phyloP scores from a whole-genome alignment of 768 basidiomycete species.

The Termitomyces sp. region DNA sequence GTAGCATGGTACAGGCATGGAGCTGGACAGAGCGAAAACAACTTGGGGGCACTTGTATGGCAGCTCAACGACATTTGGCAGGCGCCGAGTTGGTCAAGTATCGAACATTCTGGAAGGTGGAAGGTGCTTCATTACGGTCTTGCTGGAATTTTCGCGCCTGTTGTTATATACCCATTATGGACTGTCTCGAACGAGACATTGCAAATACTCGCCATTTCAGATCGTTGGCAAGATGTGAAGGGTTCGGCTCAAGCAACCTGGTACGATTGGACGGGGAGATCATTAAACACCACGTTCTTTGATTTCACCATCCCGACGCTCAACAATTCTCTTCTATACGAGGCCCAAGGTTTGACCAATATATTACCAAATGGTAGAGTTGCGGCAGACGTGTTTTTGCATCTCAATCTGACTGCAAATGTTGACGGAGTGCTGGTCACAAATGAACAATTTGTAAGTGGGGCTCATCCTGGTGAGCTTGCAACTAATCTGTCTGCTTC shows the following conservation, averaged over 20 bases:
- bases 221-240: constrained; percentile 40
- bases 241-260: constrained; percentile 48
- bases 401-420: constrained; percentile 43
- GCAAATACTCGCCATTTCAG: constrained; percentile 45
- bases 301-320: constrained; percentile 40
- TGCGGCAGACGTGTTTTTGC: constrained; percentile 43
- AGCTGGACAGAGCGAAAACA: constrained; percentile 53
- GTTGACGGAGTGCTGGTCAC: constrained; percentile 34
- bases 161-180: constrained; percentile 54
- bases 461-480: not conserved
- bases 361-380: constrained; percentile 40
- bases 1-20: constrained; percentile 56
- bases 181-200: constrained; percentile 40
- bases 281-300: constrained; percentile 29
- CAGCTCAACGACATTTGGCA: constrained; percentile 62
- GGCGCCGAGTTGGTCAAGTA: constrained; percentile 48
- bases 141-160: constrained; percentile 37
- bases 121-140: constrained; percentile 53
- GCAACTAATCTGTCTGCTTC: not conserved
- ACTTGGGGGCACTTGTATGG: constrained; percentile 55
- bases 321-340: constrained; percentile 43
- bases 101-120: constrained; percentile 57
- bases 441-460: constrained; percentile 48
- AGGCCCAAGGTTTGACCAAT: constrained; percentile 31
- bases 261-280: constrained; percentile 49